Percentiles rank a stretch among this genome's conserved stretches.
These are phyloP conservation scores for Coffea humblotiana DNA, from an alignment of 305 asterid genomes.

Conservation along the genomic window DNA sequence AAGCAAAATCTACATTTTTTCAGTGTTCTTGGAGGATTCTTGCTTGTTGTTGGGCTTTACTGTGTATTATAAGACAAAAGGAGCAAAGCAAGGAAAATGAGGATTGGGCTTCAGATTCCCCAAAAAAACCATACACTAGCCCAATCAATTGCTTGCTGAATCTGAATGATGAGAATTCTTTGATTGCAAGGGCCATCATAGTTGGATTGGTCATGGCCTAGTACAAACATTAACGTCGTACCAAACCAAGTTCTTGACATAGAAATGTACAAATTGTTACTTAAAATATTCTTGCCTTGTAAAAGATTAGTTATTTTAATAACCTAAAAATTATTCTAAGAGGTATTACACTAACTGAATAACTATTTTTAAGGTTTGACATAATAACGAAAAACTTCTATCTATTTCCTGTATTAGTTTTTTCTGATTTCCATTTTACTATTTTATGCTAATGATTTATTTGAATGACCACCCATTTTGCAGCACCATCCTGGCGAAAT, in stretches of 20 bases:
- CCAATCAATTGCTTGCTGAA: background rate
- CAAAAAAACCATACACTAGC: conserved; percentile 36
- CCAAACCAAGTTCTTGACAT: background rate
- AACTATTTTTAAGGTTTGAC: too few species aligned
- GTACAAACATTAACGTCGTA: background rate
- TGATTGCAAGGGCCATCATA: background rate
- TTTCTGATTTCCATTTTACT: too few species aligned
- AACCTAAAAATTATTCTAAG: too few species aligned
- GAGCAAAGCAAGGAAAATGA: conserved; percentile 45
- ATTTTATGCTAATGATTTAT: too few species aligned
- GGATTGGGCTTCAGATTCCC: conserved; percentile 20
- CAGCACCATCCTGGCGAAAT: too few species aligned
- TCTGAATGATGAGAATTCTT: background rate
- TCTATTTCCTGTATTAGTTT: too few species aligned
- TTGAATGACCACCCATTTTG: too few species aligned
- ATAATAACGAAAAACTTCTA: too few species aligned
- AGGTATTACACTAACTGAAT: too few species aligned
- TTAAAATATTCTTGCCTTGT: too few species aligned
- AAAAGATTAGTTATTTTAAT: too few species aligned
- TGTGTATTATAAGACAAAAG: conserved; percentile 65
- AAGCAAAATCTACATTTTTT: background rate
- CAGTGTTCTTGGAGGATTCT: conserved; percentile 69
- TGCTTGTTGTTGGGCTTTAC: conserved; percentile 78
- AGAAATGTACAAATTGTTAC: too few species aligned
- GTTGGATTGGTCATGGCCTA: background rate